phyloP scores from a whole-genome alignment of 2,329 filamentous ascomycete genomes.

The Ceratocystis eucalypticola region DNA sequence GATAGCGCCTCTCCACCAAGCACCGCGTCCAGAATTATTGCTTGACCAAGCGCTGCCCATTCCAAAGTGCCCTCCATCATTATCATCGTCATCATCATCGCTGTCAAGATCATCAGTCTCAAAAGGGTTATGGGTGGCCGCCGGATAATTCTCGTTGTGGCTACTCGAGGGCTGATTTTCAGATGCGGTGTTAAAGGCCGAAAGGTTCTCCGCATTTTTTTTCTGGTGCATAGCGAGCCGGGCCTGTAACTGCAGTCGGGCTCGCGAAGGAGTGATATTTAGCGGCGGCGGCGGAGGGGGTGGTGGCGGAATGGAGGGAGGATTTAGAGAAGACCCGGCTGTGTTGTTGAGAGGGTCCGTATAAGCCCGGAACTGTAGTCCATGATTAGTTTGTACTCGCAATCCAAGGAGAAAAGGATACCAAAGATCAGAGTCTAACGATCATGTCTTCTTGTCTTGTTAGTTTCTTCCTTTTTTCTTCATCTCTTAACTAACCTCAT shows the following conservation, averaged over 20 bases:
- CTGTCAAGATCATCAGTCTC: conserved; percentile 39
- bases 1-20: conserved; percentile 38
- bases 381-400: conserved; percentile 18
- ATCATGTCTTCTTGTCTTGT: too few species aligned
- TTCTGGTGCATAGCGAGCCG: conserved; percentile 65
- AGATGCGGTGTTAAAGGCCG: conserved; percentile 32
- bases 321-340: conserved; percentile 35
- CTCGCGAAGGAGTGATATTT: conserved; percentile 74
- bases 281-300: conserved; percentile 61
- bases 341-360: conserved; percentile 40
- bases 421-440: too few species aligned
- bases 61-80: conserved; percentile 28
- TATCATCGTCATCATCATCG: conserved; percentile 40
- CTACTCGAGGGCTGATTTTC: conserved; percentile 21
- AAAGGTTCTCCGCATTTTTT: conserved; percentile 37
- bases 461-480: neutral
- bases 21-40: conserved; percentile 26
- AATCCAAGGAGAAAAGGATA: neutral
- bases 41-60: conserved; percentile 21
- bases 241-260: conserved; percentile 78
- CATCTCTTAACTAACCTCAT: conserved; percentile 42
- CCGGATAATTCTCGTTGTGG: conserved; percentile 17
- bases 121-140: conserved; percentile 36
- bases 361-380: conserved; percentile 43
- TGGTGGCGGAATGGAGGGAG: conserved; percentile 46